Evolutionary conservation across 2,329 filamentous ascomycete genomes (phyloP).

Genomic region (Colletotrichum theobromicola): DNA sequence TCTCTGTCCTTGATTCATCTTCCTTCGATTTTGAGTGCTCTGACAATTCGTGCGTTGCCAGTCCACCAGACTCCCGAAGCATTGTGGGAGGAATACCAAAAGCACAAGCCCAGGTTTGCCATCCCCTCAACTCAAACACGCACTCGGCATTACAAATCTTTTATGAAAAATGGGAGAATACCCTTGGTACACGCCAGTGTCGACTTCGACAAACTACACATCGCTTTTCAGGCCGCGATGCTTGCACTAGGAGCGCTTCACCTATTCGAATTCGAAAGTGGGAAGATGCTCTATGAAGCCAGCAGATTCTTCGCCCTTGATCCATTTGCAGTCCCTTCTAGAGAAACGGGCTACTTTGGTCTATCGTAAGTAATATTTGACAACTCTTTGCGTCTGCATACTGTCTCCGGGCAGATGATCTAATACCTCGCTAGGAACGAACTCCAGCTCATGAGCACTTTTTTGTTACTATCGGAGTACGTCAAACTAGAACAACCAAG

Average conservation of each 20-base stretch:
- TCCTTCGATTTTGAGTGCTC: background rate
- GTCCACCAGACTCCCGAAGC: background rate
- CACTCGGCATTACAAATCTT: background rate
- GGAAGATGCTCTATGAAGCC: background rate
- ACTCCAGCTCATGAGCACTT: background rate
- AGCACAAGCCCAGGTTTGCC: background rate
- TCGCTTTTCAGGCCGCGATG: background rate
- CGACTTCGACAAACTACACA: background rate
- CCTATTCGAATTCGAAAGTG: background rate
- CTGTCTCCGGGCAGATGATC: background rate
- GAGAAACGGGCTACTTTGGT: accelerated
- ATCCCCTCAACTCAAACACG: background rate
- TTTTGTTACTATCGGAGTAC: background rate
- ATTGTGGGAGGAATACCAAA: background rate
- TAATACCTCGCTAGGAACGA: background rate
- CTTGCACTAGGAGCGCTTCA: background rate
- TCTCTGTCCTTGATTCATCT: background rate
- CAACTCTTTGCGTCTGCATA: background rate
- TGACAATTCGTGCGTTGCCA: background rate
- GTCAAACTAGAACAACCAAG: background rate
- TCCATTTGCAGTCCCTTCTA: background rate
- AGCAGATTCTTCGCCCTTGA: background rate
- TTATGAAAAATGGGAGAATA: background rate
- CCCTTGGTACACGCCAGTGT: background rate
- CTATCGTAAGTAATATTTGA: background rate